Evolutionary conservation across 352 stramenopile species (phyloP).

Genomic region (Globisporangium paddicum): DNA sequence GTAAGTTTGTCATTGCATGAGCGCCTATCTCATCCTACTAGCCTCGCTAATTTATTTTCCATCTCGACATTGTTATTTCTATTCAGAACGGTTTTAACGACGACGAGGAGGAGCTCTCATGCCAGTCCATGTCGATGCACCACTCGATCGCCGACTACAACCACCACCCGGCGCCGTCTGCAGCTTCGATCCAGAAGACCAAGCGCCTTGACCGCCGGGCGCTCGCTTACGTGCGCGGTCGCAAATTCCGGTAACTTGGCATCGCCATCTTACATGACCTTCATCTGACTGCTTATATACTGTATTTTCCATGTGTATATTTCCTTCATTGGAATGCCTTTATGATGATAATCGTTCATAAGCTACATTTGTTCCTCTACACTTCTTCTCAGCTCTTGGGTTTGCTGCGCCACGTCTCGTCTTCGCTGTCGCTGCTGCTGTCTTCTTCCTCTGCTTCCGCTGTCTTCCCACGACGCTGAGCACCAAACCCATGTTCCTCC

Average conservation of each 20-base stretch:
- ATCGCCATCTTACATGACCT: background rate
- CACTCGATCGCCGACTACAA: constrained; percentile 81
- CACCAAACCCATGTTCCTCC: background rate
- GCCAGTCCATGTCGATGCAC: constrained; percentile 45
- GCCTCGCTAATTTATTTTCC: background rate
- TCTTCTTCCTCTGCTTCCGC: background rate
- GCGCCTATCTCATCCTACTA: background rate
- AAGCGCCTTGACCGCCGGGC: constrained; percentile 75
- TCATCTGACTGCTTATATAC: background rate
- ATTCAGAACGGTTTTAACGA: constrained; percentile 46
- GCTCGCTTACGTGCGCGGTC: constrained; percentile 64
- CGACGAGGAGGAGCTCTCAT: constrained; percentile 58
- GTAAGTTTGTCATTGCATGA: constrained; percentile 22
- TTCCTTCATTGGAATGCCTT: background rate
- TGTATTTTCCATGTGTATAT: background rate
- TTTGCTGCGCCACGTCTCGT: constrained; percentile 18
- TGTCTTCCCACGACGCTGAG: background rate
- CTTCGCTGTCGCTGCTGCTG: constrained; percentile 7
- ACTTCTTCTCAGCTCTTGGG: constrained; percentile 7
- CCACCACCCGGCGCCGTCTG: constrained; percentile 51
- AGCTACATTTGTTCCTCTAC: background rate
- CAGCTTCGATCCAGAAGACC: constrained; percentile 69
- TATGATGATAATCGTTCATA: background rate
- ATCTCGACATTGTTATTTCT: background rate
- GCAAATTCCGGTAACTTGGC: constrained; percentile 62